A percentile compares a stretch with the other conserved stretches of the same genome.
These are phyloP conservation scores for Rhodamnia rubescens DNA, from an alignment of 345 rosid species.

Conservation along the genomic window DNA sequence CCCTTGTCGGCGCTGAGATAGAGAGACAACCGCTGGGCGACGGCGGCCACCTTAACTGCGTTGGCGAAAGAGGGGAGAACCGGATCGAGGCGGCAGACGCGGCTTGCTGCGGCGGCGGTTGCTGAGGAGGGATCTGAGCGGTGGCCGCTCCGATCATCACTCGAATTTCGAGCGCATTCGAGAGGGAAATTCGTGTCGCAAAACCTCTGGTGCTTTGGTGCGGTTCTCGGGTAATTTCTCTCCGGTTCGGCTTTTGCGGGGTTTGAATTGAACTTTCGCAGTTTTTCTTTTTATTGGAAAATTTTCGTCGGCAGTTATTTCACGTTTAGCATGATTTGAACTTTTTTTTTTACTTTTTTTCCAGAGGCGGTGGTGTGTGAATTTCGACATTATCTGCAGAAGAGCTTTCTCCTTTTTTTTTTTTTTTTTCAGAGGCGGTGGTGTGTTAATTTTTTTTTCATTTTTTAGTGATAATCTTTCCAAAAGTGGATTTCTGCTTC, in stretches of 20 bases:
- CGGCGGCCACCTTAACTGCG: constrained; percentile 25
- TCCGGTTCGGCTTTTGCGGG: too few species aligned
- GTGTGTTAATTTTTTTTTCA: too few species aligned
- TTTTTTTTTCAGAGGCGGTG: too few species aligned
- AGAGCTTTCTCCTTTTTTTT: too few species aligned
- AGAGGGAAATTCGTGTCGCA: not conserved
- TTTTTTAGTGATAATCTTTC: too few species aligned
- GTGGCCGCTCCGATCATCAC: not conserved
- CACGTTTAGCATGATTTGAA: not conserved
- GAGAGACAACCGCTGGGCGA: constrained; percentile 27
- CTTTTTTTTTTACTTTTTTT: too few species aligned
- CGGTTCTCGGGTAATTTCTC: too few species aligned
- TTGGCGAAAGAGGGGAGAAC: constrained; percentile 10
- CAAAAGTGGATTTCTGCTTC: too few species aligned
- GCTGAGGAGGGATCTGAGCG: not conserved
- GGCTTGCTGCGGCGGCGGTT: not conserved
- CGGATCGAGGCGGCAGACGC: constrained; percentile 2
- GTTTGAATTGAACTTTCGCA: too few species aligned
- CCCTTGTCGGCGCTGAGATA: not conserved
- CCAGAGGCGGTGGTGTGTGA: not conserved
- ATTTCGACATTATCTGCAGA: not conserved
- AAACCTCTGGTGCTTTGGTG: not conserved
- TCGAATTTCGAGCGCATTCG: not conserved
- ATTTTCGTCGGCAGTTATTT: not conserved
- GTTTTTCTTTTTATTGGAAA: too few species aligned